These are phyloP conservation scores for Agarophyton chilense DNA, from an alignment of 23 red algal species.

Conservation along the genomic window DNA sequence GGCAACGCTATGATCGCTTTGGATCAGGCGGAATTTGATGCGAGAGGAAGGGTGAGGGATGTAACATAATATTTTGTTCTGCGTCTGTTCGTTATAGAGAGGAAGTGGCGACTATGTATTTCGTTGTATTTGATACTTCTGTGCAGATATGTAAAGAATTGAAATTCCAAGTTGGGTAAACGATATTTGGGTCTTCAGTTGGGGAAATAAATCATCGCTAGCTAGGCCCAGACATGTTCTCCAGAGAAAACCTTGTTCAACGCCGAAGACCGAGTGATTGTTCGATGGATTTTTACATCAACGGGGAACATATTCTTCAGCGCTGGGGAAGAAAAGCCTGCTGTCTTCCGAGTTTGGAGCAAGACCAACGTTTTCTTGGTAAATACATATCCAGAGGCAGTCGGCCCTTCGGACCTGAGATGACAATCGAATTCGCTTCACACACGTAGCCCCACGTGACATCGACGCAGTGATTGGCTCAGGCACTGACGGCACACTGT, in stretches of 20 bases:
- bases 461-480: background rate
- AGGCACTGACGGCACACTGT: background rate
- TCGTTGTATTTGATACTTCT: background rate
- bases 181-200: background rate
- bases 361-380: too few species aligned
- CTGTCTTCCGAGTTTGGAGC: too few species aligned
- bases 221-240: background rate
- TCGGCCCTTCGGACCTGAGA: too few species aligned
- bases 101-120: background rate
- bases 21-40: conserved; percentile 39
- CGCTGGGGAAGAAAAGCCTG: background rate
- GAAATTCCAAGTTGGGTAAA: background rate
- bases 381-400: too few species aligned
- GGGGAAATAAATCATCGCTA: background rate
- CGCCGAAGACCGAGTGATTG: too few species aligned
- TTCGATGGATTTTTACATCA: background rate
- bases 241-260: background rate
- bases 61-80: background rate
- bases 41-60: too few species aligned
- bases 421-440: background rate
- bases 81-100: background rate
- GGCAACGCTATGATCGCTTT: conserved; percentile 71
- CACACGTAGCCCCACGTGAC: background rate
- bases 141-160: background rate
- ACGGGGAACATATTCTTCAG: background rate